These are phyloP conservation scores for Puccinia horiana DNA, from an alignment of 1,284 basidiomycete genomes.

Conservation along the genomic window DNA sequence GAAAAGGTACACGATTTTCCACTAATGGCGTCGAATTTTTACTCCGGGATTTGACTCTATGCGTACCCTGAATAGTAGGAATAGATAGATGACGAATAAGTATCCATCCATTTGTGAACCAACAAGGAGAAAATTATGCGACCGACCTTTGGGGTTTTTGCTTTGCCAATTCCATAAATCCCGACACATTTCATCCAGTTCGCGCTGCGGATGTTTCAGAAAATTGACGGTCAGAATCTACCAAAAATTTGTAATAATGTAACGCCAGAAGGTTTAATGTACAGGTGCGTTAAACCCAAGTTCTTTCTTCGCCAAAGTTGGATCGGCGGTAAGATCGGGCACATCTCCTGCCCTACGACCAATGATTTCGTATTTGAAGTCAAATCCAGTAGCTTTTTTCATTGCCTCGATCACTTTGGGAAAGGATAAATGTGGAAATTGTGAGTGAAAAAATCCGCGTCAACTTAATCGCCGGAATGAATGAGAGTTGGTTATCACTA, in stretches of 20 bases:
- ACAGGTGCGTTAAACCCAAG: conserved; percentile 83
- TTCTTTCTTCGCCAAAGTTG: conserved; percentile 84
- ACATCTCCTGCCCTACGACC: conserved; percentile 93
- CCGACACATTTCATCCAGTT: conserved; percentile 83
- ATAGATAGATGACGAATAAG: background rate
- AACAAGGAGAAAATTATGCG: background rate
- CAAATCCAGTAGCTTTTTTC: conserved; percentile 82
- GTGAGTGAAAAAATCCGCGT: background rate
- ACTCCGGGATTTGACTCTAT: background rate
- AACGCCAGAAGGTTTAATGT: conserved; percentile 52
- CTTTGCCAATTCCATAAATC: conserved; percentile 90
- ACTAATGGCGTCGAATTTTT: background rate
- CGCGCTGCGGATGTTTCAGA: conserved; percentile 57
- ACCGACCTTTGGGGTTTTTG: conserved; percentile 60
- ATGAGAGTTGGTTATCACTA: background rate
- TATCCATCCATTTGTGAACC: background rate
- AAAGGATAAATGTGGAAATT: conserved; percentile 62
- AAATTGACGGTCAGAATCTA: background rate
- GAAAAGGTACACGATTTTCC: background rate
- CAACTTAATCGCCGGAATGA: background rate
- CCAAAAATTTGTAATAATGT: background rate
- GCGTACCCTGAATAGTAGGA: background rate
- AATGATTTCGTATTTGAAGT: conserved; percentile 85
- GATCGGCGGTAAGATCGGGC: conserved; percentile 93
- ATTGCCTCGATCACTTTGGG: conserved; percentile 74